A percentile compares a stretch with the other conserved stretches of the same genome.
Conservation (phyloP, 2,329 filamentous ascomycete genomes). For the Parascedosporium putredinis region DNA sequence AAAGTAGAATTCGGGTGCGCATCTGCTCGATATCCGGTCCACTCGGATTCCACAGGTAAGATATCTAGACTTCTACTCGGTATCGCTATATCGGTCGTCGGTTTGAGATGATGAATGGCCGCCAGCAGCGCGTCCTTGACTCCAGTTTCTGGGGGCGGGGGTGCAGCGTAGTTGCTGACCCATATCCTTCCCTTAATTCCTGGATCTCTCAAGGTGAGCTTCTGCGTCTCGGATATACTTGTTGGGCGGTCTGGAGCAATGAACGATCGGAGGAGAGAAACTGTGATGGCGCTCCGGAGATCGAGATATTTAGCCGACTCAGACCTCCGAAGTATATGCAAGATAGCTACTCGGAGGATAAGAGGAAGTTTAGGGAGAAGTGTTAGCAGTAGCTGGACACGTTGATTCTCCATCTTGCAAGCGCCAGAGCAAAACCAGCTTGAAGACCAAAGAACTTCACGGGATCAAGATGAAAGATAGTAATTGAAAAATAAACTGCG, state of each 20-base stretch:
- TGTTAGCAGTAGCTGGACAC: background rate
- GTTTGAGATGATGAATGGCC: constrained; percentile 44
- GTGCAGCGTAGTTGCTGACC: constrained; percentile 61
- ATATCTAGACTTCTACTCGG: constrained; percentile 27
- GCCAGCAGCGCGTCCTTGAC: constrained; percentile 46
- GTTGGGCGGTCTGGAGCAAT: constrained; percentile 27
- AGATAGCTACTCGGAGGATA: constrained; percentile 49
- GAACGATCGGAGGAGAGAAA: constrained; percentile 62
- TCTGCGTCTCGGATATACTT: constrained; percentile 54
- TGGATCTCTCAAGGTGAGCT: constrained; percentile 47
- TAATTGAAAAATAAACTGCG: too few species aligned
- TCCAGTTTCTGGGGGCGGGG: constrained; percentile 44
- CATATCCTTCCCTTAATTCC: constrained; percentile 72
- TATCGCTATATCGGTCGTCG: constrained; percentile 17
- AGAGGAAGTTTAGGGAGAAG: constrained; percentile 35
- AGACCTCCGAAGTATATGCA: constrained; percentile 58
- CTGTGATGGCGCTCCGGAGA: constrained; percentile 60
- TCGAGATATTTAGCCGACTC: constrained; percentile 68
- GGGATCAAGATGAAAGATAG: too few species aligned
- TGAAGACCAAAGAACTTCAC: too few species aligned
- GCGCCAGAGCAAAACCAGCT: too few species aligned
- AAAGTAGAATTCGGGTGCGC: constrained; percentile 38
- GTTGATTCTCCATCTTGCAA: constrained; percentile 5
- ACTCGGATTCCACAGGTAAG: constrained; percentile 56
- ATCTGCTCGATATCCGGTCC: constrained; percentile 58